phyloP scores from a whole-genome alignment of 106 monocot species.

The Chionographis japonica region DNA sequence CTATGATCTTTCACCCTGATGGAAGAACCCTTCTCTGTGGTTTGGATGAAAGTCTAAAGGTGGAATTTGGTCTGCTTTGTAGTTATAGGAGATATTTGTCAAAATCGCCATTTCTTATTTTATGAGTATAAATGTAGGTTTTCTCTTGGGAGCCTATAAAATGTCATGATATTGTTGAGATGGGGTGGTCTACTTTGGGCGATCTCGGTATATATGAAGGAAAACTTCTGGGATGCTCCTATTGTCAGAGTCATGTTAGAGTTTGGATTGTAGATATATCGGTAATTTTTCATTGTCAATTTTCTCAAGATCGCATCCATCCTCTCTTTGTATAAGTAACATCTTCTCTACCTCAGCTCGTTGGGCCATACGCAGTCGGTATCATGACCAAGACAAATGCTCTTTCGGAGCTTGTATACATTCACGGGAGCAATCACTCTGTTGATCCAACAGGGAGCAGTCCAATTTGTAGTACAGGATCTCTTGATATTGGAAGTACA shows the following conservation, averaged over 20 bases:
- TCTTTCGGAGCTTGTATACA: constrained; percentile 27
- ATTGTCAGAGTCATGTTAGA: constrained; percentile 59
- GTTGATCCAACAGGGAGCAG: constrained; percentile 15
- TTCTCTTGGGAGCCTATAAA: constrained; percentile 87
- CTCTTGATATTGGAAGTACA: constrained; percentile 25
- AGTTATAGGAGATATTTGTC: background rate
- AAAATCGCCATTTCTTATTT: constrained; percentile 5
- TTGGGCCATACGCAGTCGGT: constrained; percentile 71
- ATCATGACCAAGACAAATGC: constrained; percentile 23
- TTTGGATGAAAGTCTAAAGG: constrained; percentile 74
- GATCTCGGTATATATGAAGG: constrained; percentile 86
- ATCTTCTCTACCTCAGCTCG: constrained; percentile 51
- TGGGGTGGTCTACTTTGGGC: constrained; percentile 74
- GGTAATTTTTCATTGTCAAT: constrained; percentile 23
- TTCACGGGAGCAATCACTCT: constrained; percentile 20
- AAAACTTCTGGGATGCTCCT: constrained; percentile 86
- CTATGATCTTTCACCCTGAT: constrained; percentile 92
- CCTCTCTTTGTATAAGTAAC: constrained; percentile 11
- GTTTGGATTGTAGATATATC: constrained; percentile 85
- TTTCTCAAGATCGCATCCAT: background rate
- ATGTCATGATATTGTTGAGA: constrained; percentile 83
- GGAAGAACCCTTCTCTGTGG: constrained; percentile 89
- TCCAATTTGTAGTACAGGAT: constrained; percentile 18
- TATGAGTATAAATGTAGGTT: constrained; percentile 38
- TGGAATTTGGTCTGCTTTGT: constrained; percentile 8